A percentile compares a stretch with the other conserved stretches of the same genome.
Evolutionary conservation across 1,139 yeast species (phyloP).

Genomic region (Debaryomycetaceae sp.): DNA sequence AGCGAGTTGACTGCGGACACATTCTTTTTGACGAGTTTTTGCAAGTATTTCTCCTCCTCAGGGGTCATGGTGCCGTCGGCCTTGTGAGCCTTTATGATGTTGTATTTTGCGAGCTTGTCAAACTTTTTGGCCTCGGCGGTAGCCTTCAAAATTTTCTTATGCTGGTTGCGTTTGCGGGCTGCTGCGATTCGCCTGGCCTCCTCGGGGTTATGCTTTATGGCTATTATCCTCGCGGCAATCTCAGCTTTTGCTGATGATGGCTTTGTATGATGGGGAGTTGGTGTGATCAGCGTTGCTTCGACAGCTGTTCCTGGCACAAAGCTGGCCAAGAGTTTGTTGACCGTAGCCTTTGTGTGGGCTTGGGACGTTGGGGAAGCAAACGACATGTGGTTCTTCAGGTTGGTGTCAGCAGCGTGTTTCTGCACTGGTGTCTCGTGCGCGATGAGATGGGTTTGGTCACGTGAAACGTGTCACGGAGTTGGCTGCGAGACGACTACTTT

Average conservation of each 20-base stretch:
- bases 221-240: constrained; percentile 27
- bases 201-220: constrained; percentile 22
- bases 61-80: constrained; percentile 27
- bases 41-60: constrained; percentile 46
- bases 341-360: constrained; percentile 34
- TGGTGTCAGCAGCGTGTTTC: too few species aligned
- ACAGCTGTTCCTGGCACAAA: constrained; percentile 33
- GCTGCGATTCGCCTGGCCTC: constrained; percentile 30
- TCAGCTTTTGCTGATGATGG: constrained; percentile 23
- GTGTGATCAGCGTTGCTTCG: constrained; percentile 10
- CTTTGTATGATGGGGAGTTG: constrained; percentile 10
- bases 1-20: constrained; percentile 39
- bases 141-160: constrained; percentile 29
- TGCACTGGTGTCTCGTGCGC: too few species aligned
- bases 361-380: constrained; percentile 29
- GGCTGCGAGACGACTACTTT: too few species aligned
- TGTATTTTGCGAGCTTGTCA: constrained; percentile 47
- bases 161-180: constrained; percentile 34
- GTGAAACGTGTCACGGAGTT: too few species aligned
- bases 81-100: constrained; percentile 43
- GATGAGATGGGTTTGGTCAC: too few species aligned
- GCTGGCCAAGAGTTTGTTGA: constrained; percentile 36
- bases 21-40: constrained; percentile 47
- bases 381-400: too few species aligned
- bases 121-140: constrained; percentile 36